Base-by-base conservation (phyloP, 257 asterid species). In the Ophiorrhiza pumila region DNA sequence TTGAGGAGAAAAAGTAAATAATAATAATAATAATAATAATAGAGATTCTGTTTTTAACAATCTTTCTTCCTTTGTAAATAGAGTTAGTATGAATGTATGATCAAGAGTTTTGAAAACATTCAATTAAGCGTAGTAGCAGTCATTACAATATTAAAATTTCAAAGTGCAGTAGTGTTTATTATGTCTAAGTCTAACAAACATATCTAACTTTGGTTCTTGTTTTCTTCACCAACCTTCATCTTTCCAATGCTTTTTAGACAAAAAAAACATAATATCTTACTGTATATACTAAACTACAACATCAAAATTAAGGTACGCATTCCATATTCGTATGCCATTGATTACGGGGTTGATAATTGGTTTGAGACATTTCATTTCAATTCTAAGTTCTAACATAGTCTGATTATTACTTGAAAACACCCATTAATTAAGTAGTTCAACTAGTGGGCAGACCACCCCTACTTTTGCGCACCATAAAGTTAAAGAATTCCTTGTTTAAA, bases 321-420 rank as follows among this genome's bases (percentile, higher is more conserved):
- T 20, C 31, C 22, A 10, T 66, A 45, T 68, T 39, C 46, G 29
- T 74, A 53, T 50, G 49, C 65, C 77, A 71, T 70, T 80, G 65
- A 80, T 68, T 75, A 74, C 76, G 76, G 67, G 67, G 70, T 79
- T 71, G 68, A 80, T 72, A 78, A 68, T 68, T 63, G 68, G 68
- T 6, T 25, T 66, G 61, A 75, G 34, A 62, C 65, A 78, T 71
- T 61, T 64, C 63, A 70, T 25, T 50, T 52, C 73, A 53, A 8
- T 63, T 37, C 49, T 23, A n/a, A n/a, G n/a, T n/a, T 8, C 27
- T 29, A 53, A 72, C 60, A 45, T 46, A 25, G 53, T 74, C 73
- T 45, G 43, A 29, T 45, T 47, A 15, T 29, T 46, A 31, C 60
- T 74, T 66, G 78, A 74, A 64, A 39, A 25, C 34, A 42, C 32